These are phyloP conservation scores for Manihot esculenta DNA, from an alignment of 441 rosid species.

Conservation along the genomic window DNA sequence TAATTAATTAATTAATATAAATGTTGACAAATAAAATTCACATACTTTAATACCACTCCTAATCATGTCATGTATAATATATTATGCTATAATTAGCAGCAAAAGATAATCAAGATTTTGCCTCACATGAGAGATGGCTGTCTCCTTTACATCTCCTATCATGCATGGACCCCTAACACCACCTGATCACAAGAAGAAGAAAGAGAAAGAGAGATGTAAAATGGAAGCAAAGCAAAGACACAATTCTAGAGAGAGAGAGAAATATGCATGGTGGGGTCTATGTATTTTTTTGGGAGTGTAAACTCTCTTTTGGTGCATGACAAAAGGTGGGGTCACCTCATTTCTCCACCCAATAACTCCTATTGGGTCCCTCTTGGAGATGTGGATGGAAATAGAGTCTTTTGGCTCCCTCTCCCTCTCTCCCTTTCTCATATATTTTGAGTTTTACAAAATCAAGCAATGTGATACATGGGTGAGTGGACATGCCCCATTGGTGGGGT, in stretches of 20 bases:
- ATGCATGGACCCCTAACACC: constrained; percentile 36
- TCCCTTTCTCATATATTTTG: too few species aligned
- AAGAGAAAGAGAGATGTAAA: constrained; percentile 39
- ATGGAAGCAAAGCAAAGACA: constrained; percentile 56
- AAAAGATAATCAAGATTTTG: constrained; percentile 30
- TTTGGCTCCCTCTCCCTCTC: too few species aligned
- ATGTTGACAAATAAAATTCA: constrained; percentile 33
- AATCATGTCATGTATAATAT: constrained; percentile 35
- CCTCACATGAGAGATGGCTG: constrained; percentile 29
- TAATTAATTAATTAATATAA: too few species aligned
- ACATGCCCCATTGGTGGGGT: constrained; percentile 30
- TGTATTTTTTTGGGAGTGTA: constrained; percentile 13
- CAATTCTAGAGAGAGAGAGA: constrained; percentile 44
- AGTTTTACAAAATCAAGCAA: constrained; percentile 35
- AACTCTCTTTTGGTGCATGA: constrained; percentile 52
- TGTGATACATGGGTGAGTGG: constrained; percentile 23
- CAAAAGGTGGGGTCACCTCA: constrained; percentile 40
- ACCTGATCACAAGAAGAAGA: constrained; percentile 17
- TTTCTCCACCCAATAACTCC: constrained; percentile 25
- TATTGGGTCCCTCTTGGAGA: constrained; percentile 23
- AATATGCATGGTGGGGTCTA: constrained; percentile 42
- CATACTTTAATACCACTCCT: constrained; percentile 40
- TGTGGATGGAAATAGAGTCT: constrained; percentile 24
- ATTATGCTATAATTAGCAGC: constrained; percentile 32
- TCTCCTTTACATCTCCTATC: constrained; percentile 44